These are phyloP conservation scores for Coemansia sp. DNA, from an alignment of 192 early-diverging fungal genomes.

Conservation along the genomic window DNA sequence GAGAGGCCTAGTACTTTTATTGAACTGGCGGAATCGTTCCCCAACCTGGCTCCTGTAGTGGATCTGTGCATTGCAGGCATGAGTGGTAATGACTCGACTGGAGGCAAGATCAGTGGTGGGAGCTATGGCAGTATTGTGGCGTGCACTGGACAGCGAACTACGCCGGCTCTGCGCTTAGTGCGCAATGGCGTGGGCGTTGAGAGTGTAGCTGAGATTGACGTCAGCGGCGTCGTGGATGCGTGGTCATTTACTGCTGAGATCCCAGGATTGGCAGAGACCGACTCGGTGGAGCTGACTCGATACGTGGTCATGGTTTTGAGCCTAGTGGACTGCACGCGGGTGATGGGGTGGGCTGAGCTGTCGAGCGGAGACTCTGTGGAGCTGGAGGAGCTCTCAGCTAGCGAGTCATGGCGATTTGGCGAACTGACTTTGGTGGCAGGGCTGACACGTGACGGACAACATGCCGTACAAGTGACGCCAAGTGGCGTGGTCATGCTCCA, in stretches of 20 bases:
- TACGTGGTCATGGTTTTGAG: conserved; percentile 27
- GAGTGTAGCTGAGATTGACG: conserved; percentile 56
- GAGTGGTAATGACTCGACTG: conserved; percentile 56
- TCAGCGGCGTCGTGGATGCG: conserved; percentile 66
- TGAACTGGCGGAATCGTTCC: conserved; percentile 59
- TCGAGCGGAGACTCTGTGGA: conserved; percentile 41
- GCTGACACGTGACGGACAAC: not conserved
- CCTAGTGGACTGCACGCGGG: conserved; percentile 18
- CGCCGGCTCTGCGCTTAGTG: conserved; percentile 77
- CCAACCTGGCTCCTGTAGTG: conserved; percentile 77
- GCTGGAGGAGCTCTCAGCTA: conserved; percentile 48
- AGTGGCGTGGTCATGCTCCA: conserved; percentile 51
- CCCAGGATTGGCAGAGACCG: conserved; percentile 6
- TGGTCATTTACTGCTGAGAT: conserved; percentile 63
- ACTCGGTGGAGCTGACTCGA: not conserved
- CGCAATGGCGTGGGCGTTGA: conserved; percentile 86
- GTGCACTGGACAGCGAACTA: conserved; percentile 74
- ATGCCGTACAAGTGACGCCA: conserved; percentile 64
- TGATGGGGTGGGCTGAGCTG: conserved; percentile 42
- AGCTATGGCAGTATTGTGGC: conserved; percentile 70
- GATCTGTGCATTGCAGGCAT: conserved; percentile 86
- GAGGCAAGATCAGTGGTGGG: conserved; percentile 18
- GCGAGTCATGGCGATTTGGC: conserved; percentile 33
- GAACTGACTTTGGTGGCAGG: conserved; percentile 36
- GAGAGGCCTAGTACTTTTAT: conserved; percentile 52